A percentile compares a stretch with the other conserved stretches of the same genome.
phyloP scores from a whole-genome alignment of 2,329 filamentous ascomycete species.

The Chrysoporthe puriensis region DNA sequence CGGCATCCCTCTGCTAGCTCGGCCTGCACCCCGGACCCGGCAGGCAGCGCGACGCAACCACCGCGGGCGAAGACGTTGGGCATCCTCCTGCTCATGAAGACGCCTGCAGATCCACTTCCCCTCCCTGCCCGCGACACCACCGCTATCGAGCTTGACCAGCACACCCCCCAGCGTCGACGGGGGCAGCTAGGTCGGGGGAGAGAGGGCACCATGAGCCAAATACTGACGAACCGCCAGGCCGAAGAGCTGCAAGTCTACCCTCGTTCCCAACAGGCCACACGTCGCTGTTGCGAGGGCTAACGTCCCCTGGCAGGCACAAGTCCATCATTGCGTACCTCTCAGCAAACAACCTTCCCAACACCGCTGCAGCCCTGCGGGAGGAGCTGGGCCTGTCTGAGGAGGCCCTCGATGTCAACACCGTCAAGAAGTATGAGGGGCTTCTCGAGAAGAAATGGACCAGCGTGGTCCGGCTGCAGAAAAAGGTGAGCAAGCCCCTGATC shows the following conservation, averaged over 20 bases:
- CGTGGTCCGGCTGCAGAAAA: constrained; percentile 92
- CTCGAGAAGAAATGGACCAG: constrained; percentile 99
- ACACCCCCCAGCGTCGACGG: constrained; percentile 5
- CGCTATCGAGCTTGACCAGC: constrained; percentile 5
- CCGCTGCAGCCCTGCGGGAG: constrained; percentile 72
- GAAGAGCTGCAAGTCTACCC: constrained; percentile 76
- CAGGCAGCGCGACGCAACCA: constrained; percentile 5
- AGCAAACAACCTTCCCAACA: constrained; percentile 71
- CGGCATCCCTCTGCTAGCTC: neutral
- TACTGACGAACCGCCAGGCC: constrained; percentile 79
- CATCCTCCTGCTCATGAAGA: constrained; percentile 1
- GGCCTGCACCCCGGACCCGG: neutral
- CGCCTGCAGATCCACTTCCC: neutral
- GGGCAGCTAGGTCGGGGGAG: constrained; percentile 15
- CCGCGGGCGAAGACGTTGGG: constrained; percentile 14
- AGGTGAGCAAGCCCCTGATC: constrained; percentile 55
- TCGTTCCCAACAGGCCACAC: constrained; percentile 16
- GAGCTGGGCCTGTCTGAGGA: constrained; percentile 75
- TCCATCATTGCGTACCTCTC: constrained; percentile 88
- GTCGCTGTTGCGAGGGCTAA: constrained; percentile 27
- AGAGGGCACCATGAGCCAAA: constrained; percentile 64
- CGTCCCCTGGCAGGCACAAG: constrained; percentile 69
- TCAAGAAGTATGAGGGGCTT: constrained; percentile 92
- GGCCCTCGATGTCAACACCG: constrained; percentile 75
- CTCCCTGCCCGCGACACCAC: neutral